These are phyloP conservation scores for Trichoderma reesei DNA, from an alignment of 495 filamentous ascomycete genomes.

Conservation along the genomic window DNA sequence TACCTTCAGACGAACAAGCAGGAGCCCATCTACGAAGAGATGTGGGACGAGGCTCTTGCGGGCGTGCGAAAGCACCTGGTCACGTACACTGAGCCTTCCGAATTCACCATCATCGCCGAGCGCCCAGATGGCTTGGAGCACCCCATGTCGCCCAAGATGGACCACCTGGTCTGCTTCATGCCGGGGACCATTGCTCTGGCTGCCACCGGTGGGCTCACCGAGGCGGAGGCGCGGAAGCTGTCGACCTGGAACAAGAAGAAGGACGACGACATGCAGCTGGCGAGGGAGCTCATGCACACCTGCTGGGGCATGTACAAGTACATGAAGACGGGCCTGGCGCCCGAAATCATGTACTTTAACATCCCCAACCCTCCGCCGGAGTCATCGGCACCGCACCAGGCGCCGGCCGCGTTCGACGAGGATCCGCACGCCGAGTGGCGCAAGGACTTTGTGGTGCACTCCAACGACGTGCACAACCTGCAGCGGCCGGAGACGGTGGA, in stretches of 20 bases:
- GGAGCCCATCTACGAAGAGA: slow-evolving; percentile 76
- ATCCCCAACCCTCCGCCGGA: slow-evolving; percentile 53
- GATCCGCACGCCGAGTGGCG: slow-evolving; percentile 51
- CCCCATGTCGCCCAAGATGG: slow-evolving; percentile 78
- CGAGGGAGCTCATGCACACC: slow-evolving; percentile 85
- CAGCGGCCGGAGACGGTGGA: slow-evolving; percentile 94
- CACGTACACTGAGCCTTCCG: slow-evolving; percentile 70
- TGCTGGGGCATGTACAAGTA: slow-evolving; percentile 95
- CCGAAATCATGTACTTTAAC: slow-evolving; percentile 86
- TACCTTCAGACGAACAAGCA: slow-evolving; percentile 84
- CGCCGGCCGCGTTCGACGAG: slow-evolving; percentile 36
- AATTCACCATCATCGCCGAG: slow-evolving; percentile 80
- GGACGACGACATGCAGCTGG: slow-evolving; percentile 77
- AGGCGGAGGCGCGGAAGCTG: slow-evolving; percentile 62
- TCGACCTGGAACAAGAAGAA: slow-evolving; percentile 65
- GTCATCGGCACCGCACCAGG: slow-evolving; percentile 38
- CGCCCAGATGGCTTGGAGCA: slow-evolving; percentile 62
- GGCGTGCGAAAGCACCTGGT: slow-evolving; percentile 88
- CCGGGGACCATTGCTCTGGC: slow-evolving; percentile 89
- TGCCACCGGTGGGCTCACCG: slow-evolving; percentile 65
- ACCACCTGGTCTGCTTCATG: slow-evolving; percentile 96
- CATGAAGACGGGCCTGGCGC: slow-evolving; percentile 79
- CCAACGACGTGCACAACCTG: slow-evolving; percentile 77
- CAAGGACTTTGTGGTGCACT: slow-evolving; percentile 67
- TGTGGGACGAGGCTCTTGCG: slow-evolving; percentile 81